Conservation (phyloP, 2,329 filamentous ascomycete species). For the Mycosphaerelloides madeirae region DNA sequence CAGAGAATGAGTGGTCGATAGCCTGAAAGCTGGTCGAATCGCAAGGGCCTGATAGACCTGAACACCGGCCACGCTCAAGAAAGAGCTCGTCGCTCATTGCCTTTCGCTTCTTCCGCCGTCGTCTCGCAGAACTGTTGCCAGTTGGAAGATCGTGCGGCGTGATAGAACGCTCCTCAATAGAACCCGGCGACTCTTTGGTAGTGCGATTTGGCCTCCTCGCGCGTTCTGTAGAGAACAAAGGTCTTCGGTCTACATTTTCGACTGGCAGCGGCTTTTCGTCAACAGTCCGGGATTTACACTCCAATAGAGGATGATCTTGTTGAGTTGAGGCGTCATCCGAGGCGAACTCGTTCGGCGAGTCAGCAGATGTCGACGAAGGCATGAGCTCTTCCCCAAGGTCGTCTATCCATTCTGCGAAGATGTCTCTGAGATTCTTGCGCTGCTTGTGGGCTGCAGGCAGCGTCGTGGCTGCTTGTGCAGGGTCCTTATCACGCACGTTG, state of each 20-base stretch:
- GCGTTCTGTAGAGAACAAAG: too few relatives aligned
- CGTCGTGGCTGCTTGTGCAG: not conserved
- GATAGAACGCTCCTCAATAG: too few relatives aligned
- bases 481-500: not conserved
- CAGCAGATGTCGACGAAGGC: not conserved
- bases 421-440: not conserved
- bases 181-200: too few relatives aligned
- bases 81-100: too few relatives aligned
- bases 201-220: too few relatives aligned
- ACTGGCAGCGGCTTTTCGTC: not conserved
- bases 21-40: too few relatives aligned
- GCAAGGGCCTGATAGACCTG: too few relatives aligned
- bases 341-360: not conserved
- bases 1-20: too few relatives aligned
- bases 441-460: not conserved
- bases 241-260: not conserved
- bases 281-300: not conserved
- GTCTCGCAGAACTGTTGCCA: too few relatives aligned
- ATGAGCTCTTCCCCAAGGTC: conserved; percentile 7
- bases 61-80: too few relatives aligned
- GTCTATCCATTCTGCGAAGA: conserved; percentile 5
- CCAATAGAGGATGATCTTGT: not conserved
- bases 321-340: not conserved
- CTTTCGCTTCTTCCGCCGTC: too few relatives aligned
- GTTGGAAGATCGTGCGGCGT: too few relatives aligned